Evolutionary conservation across 805 yeast genomes (phyloP).

Genomic region (Sporopachydermia quercuum): DNA sequence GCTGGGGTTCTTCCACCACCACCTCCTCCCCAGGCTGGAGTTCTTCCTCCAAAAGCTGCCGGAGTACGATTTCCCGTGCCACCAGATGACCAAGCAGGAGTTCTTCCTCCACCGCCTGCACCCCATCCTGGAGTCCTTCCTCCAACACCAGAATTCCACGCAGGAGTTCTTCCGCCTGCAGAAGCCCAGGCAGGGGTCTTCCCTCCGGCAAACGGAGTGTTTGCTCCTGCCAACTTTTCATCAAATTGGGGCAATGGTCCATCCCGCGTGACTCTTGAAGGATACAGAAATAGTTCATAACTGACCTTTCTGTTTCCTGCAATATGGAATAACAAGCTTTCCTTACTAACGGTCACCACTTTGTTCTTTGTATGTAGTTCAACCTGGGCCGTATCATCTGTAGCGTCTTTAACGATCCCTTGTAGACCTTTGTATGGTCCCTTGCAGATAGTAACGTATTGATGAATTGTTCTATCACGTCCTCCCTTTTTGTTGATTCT

Average conservation of each 20-base stretch:
- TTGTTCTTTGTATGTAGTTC: slow-evolving; percentile 90
- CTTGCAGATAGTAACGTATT: slow-evolving; percentile 71
- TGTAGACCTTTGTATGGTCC: slow-evolving; percentile 88
- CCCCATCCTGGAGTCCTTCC: slow-evolving; percentile 31
- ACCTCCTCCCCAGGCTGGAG: slow-evolving; percentile 22
- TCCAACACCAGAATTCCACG: slow-evolving; percentile 24
- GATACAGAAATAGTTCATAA: slow-evolving; percentile 64
- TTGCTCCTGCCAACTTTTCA: slow-evolving; percentile 23
- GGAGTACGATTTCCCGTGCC: slow-evolving; percentile 24
- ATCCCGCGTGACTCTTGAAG: slow-evolving; percentile 9
- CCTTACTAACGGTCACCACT: slow-evolving; percentile 70
- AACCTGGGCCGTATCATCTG: slow-evolving; percentile 80
- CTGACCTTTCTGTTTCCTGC: slow-evolving; percentile 46
- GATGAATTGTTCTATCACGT: slow-evolving; percentile 68
- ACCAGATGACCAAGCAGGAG: slow-evolving; percentile 18
- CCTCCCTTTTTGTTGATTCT: slow-evolving; percentile 47
- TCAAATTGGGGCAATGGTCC: slow-evolving; percentile 15
- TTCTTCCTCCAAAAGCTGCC: slow-evolving; percentile 31
- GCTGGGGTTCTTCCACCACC: slow-evolving; percentile 26
- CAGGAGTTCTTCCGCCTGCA: slow-evolving; percentile 29
- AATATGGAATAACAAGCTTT: slow-evolving; percentile 59
- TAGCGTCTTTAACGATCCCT: slow-evolving; percentile 89
- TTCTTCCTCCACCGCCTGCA: slow-evolving; percentile 16
- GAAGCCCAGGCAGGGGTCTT: slow-evolving; percentile 28
- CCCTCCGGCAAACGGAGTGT: slow-evolving; percentile 28